A percentile compares a stretch with the other conserved stretches of the same genome.
Evolutionary conservation across 768 basidiomycete species (phyloP).

Genomic region (Russula compacta): DNA sequence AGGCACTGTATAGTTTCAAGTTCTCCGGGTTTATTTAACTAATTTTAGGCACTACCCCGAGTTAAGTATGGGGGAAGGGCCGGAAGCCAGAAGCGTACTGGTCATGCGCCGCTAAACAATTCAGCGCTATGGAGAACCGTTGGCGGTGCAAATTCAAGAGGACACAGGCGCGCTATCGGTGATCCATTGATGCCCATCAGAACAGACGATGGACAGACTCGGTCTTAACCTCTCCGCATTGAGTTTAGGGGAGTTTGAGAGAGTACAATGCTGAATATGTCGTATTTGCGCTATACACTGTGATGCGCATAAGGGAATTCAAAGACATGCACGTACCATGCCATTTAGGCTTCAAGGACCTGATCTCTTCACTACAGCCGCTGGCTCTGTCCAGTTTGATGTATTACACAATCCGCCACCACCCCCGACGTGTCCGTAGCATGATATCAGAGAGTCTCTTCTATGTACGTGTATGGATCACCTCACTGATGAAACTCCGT

Average conservation of each 20-base stretch:
- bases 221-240: background rate
- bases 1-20: background rate
- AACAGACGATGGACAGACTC: background rate
- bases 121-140: background rate
- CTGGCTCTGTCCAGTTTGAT: conserved; percentile 1
- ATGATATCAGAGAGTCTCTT: background rate
- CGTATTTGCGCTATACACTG: background rate
- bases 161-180: background rate
- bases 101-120: background rate
- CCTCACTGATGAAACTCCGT: background rate
- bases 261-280: background rate
- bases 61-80: background rate
- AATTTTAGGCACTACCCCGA: background rate
- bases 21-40: background rate
- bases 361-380: background rate
- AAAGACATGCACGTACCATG: background rate
- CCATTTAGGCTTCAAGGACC: conserved; percentile 9
- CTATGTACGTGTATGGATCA: conserved; percentile 2
- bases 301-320: background rate
- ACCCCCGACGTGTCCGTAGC: conserved; percentile 4
- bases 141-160: background rate
- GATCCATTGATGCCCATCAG: background rate
- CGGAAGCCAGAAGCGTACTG: too few species aligned
- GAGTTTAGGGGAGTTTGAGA: background rate
- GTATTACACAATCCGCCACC: background rate